Base-by-base conservation (phyloP, 2,329 filamentous ascomycete species). In the Neonectria punicea region DNA sequence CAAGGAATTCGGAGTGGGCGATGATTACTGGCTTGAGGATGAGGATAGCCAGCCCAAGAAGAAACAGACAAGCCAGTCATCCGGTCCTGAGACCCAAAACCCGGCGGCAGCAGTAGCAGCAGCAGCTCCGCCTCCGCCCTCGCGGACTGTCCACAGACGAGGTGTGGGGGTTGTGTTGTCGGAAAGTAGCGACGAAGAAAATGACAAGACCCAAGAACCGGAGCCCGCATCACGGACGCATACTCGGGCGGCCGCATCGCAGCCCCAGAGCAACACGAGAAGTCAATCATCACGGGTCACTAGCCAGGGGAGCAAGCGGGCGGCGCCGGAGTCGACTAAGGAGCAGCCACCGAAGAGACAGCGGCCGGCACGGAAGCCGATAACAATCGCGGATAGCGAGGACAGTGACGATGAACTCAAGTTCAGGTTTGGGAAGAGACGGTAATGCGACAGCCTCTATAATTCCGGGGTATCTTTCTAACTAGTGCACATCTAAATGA, bases 21-120 rank as follows among this genome's bases (percentile, higher is more conserved):
- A 94, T 55, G 87, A 91, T 50, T 93, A 94, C 79, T 95, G 92
- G 90, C 83, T 92, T 2, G 86, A 91, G 64, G 84, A 86, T 65
- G 80, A 84, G 63, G 70, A 68, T 28, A 75, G 60, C 36, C 75
- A 78, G 58, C 66, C 64, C 11, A 79, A 70, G 56, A 77, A 71
- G 59, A 77, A 75, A 55, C 67, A 70, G 57, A 70, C 58, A 64
- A 76, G 68, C 32, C 69, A 75, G 53, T 57, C 70, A n/a, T 65
- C 74, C 5, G 67, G 16, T 61, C 70, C 44, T 73, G 67, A 69
- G 11, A 61, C 67, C 2, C 68, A 70, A 13, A 50, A 36, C 16
- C 61, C 68, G 10, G 61, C 61, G 25, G 64, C 51, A 41, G 44
- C 60, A 16, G n/a, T 8, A 43, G 39, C 39, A 41, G 39, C 39